Evolutionary conservation across 441 rosid genomes (phyloP), one percentile per base, ranked within the genome.

Genomic region (Populus hybrid): DNA sequence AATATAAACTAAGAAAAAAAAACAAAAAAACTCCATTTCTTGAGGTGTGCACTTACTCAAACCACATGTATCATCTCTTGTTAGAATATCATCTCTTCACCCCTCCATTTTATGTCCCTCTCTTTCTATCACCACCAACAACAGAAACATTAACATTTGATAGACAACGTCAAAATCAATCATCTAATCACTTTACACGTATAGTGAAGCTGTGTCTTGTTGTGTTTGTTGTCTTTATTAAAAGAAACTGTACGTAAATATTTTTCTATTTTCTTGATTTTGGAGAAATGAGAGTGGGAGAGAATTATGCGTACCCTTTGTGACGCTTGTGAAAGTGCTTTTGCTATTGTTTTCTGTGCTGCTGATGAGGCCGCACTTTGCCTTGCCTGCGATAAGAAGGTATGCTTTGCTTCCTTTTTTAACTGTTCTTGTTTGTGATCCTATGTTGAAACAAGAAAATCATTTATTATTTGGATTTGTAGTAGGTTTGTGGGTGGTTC

Each of bases 321-420:
- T 77, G 95, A 94, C 79, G 87, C 88, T 18, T 94, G 98, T 76
- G 97, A 94, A 85, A 87, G 90, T 68, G 91, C 94, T 73, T 92
- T 92, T 63, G 98, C 98, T 23, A 72, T 84, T 64, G 84, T 89
- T 64, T 94, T 92, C 86, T 94, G 97, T 74, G 95, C 97, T 34
- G 95, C 93, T 64, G 94, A 92, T 78, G 95, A 92, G 87, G 96
- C 97, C 12, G 90, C 95, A 24, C 94, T 94, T 69, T 94, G 96
- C 82, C 82, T 73, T 79, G 82, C 93, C 80, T 94, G 98, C 73
- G 98, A 92, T 75, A 87, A 88, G 28, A 91, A 88, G 90, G 98
- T 92, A 78, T 11, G 36, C 46, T 69, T 34, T 72, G n/a, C 26
- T 72, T 67, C 50, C 24, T 53, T 26, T 21, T 53, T 10, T 12